Evolutionary conservation across 2,329 filamentous ascomycete genomes (phyloP), one percentile per base, ranked within the genome.

Genomic region (Teratosphaeria epicoccoides): DNA sequence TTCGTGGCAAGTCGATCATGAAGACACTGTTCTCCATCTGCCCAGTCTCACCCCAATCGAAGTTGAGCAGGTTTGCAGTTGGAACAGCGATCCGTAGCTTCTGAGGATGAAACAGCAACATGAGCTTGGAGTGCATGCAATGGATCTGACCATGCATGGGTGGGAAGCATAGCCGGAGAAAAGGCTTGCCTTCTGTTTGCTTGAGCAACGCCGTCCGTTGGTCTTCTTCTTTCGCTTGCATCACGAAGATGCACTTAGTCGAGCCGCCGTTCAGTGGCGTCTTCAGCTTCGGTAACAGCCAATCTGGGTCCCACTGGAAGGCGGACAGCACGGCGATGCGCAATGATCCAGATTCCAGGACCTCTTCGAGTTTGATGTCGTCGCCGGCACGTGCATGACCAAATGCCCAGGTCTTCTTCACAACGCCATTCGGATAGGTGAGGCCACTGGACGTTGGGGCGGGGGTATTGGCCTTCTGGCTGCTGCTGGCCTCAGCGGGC

Each of bases 121-220:
- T 90, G 43, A 97, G 74, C 66, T 98, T 97, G 47, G 88, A 95
- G 68, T 97, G 93, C 89, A 97, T 95, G 61, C 78, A 83, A 23
- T 83, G 84, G 5, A 81, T 71, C 46, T 79, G 74, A 1, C 81
- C 79, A 40, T 81, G 74, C 87, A 96, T 91, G 2, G 79, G 78
- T 14, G 91, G 91, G 63, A 97, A 95, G 65, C 87, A 89, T 51
- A 83, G 60, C 20, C 79, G 79, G 51, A 94, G 75, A 9, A 64
- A 66, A 26, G 57, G 63, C 60, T 66, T 48, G 52, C 59, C 49
- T 23, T 61, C 60, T 3, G 63, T 62, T n/a, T 68, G 59, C 25
- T 57, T 49, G 7, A 57, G 51, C 52, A 63, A 63, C 49, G 64
- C 54, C 3, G 60, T 55, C 14, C 60, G 56, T 3, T 77, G 68